Percentiles rank a stretch among this genome's conserved stretches.
Evolutionary conservation across 768 basidiomycete species (phyloP).

Genomic region (Naganishia friedmannii): DNA sequence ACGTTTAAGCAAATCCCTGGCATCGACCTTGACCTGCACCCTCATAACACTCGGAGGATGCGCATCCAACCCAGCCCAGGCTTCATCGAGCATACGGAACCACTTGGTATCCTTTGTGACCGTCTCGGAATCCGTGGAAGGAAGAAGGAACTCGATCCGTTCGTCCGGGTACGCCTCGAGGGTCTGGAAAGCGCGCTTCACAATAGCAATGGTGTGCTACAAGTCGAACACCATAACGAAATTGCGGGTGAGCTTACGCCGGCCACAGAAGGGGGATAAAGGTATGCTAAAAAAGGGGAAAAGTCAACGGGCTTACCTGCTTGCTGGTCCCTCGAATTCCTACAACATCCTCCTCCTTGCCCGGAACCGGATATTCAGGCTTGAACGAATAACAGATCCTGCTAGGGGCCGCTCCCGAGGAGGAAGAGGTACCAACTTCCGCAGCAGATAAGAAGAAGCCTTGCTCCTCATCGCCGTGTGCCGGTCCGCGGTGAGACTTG

Average conservation of each 20-base stretch:
- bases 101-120: conserved; percentile 22
- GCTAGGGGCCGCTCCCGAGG: neutral
- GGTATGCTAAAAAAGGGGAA: too few relatives aligned
- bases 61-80: conserved; percentile 4
- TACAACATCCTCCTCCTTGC: conserved; percentile 22
- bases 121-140: conserved; percentile 6
- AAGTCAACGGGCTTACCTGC: conserved; percentile 18
- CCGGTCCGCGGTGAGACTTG: neutral
- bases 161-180: neutral
- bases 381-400: conserved; percentile 23
- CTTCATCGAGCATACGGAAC: conserved; percentile 23
- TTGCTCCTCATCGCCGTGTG: conserved; percentile 6
- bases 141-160: conserved; percentile 17
- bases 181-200: conserved; percentile 16
- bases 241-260: too few relatives aligned
- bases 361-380: conserved; percentile 15
- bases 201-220: conserved; percentile 20
- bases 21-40: neutral
- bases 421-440: neutral
- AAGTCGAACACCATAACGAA: neutral
- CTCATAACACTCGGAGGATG: conserved; percentile 19
- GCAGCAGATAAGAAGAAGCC: neutral
- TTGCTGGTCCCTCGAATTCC: conserved; percentile 15
- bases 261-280: too few relatives aligned
- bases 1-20: conserved; percentile 11